Conservation (phyloP, 2,329 filamentous ascomycete species). For the Amauroascus verrucosus region DNA sequence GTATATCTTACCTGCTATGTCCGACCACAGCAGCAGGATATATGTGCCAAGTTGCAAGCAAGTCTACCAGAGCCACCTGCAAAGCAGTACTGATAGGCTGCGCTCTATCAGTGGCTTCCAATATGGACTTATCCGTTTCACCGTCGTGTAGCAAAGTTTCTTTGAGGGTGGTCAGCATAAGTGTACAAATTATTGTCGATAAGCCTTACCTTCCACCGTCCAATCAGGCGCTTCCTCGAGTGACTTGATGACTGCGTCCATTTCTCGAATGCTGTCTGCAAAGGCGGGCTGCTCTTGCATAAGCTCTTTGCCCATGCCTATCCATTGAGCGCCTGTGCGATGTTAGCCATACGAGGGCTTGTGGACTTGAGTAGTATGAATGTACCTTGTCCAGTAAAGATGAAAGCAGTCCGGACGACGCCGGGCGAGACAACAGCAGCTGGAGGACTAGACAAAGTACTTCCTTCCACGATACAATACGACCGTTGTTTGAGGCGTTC, state of each 20-base stretch:
- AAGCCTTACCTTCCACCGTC: too few relatives aligned
- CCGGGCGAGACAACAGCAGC: too few relatives aligned
- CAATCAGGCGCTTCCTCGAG: background rate
- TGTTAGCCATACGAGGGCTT: too few relatives aligned
- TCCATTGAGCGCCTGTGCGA: conserved; percentile 16
- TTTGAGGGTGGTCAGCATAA: too few relatives aligned
- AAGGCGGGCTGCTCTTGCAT: background rate
- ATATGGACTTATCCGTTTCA: conserved; percentile 6
- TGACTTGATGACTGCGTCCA: background rate
- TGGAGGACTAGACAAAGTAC: too few relatives aligned
- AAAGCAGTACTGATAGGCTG: conserved; percentile 16
- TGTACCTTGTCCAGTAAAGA: conserved; percentile 18
- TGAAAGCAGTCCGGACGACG: conserved; percentile 4
- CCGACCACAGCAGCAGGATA: conserved; percentile 13
- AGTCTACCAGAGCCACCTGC: conserved; percentile 14
- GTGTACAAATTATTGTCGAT: too few relatives aligned
- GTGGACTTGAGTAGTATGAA: too few relatives aligned
- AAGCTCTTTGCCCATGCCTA: conserved; percentile 7
- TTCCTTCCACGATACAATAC: too few relatives aligned
- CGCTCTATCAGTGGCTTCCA: too few relatives aligned
- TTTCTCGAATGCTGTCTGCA: background rate
- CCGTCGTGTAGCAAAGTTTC: too few relatives aligned
- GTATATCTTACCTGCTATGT: too few relatives aligned
- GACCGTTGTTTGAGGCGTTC: background rate
- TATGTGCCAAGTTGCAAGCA: conserved; percentile 6